Evolutionary conservation across 257 asterid species (phyloP).

Genomic region (Galeopsis tetrahit): DNA sequence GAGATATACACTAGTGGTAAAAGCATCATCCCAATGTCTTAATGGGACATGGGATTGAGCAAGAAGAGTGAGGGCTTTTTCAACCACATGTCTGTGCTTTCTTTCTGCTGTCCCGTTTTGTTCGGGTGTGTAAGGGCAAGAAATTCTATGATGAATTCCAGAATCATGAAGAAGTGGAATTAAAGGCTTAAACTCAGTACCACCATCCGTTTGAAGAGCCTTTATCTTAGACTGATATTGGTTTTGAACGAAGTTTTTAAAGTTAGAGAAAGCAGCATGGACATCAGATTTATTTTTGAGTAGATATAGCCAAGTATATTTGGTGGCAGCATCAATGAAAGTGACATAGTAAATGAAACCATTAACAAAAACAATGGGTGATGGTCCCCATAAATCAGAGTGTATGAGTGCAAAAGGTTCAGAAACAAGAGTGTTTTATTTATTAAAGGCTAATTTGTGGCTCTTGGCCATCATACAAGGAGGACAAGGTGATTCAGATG

Average conservation of each 20-base stretch:
- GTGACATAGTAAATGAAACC: neutral
- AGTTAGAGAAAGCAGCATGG: neutral
- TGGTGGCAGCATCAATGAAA: neutral
- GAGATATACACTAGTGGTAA: neutral
- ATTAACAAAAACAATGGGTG: neutral
- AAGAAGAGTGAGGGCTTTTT: neutral
- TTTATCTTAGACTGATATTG: neutral
- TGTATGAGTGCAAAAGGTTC: neutral
- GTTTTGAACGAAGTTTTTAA: neutral
- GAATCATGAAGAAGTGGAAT: neutral
- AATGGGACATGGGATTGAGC: neutral
- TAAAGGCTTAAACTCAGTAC: neutral
- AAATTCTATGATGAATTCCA: neutral
- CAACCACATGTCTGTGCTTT: neutral
- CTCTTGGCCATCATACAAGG: neutral
- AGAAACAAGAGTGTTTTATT: neutral
- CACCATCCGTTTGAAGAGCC: neutral
- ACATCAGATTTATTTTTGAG: too few species aligned
- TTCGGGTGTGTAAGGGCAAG: neutral
- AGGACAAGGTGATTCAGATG: neutral
- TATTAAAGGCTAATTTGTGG: neutral
- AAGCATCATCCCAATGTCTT: slow-evolving; percentile 10
- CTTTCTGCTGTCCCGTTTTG: neutral
- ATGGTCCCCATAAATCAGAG: neutral
- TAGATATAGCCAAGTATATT: neutral